Evolutionary conservation across 2,329 filamentous ascomycete species (phyloP), one percentile per base, ranked within the genome.

Genomic region (Epichloe elymi): DNA sequence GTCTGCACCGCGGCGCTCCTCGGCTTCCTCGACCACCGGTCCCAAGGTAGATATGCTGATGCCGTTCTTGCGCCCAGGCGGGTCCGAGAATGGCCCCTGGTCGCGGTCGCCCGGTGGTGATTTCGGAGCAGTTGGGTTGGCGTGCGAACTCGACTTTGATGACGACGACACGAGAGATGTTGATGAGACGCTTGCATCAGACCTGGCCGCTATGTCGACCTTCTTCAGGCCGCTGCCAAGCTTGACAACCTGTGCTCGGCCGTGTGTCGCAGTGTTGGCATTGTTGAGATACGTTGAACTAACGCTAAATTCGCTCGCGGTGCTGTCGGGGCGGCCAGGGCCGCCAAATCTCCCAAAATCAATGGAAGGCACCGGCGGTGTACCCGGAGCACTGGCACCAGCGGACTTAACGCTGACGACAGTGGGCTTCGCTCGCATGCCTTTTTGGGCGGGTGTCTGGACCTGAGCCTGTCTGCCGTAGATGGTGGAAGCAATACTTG

Each of bases 401-500:
- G 71, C 80, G 6, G 86, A 85, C 67, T 88, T 93, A 57, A 98
- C 89, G 60, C 88, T 95, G 64, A 98, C 89, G 63, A 97, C 84
- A 37, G 88, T 90, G 10, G 93, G 88, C 68, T 93, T 94, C 56
- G 86, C 86, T 54, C 89, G 82, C 63, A 91, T 86, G 53, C 88
- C 86, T 49, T 89, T 93, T 61, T 93, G 88, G 0, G 89, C 88
- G 1, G 90, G 85, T 74, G 86, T 63, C 75, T 89, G 59, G 38
- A 95, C 80, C 49, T 95, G 82, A 15, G 88, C 89, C 61, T 94
- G 88, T 70, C 90, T 91, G 57, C 88, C 86, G 64, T 96, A 97
- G 49, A 95, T 88, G 19, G 91, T 96, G 1, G 90, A 95, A 3
- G 89, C 90, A 56, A 97, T 86, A 62, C 86, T 90, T 46, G 78